A percentile compares a stretch with the other conserved stretches of the same genome.
Conservation (phyloP, 768 basidiomycete species). For the Podaxis pistillaris region DNA sequence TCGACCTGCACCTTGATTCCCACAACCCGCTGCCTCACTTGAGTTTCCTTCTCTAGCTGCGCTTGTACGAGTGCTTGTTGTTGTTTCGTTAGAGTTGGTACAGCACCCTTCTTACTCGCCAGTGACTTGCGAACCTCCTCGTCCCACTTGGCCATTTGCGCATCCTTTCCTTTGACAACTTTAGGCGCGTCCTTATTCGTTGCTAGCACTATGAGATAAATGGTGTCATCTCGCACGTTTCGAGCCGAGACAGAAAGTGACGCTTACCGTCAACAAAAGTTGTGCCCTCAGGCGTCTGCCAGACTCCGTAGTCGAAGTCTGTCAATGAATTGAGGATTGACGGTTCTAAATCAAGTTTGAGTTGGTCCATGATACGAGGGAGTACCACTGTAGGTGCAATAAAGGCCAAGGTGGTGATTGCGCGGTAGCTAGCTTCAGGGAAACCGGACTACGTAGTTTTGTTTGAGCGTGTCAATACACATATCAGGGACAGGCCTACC, state of each 20-base stretch:
- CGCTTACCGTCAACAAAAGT: slow-evolving; percentile 74
- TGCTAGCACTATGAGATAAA: slow-evolving; percentile 52
- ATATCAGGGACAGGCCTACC: slow-evolving; percentile 29
- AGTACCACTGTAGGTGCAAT: slow-evolving; percentile 70
- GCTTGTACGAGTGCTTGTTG: slow-evolving; percentile 81
- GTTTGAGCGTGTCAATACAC: background rate
- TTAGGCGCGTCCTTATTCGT: slow-evolving; percentile 51
- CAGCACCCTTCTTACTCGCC: slow-evolving; percentile 71
- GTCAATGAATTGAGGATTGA: slow-evolving; percentile 59
- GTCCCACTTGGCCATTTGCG: slow-evolving; percentile 94
- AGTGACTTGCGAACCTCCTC: slow-evolving; percentile 86
- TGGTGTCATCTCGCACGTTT: background rate
- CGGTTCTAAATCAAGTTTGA: slow-evolving; percentile 64
- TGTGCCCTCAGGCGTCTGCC: slow-evolving; percentile 82
- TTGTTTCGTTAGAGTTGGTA: slow-evolving; percentile 67
- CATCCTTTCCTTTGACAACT: slow-evolving; percentile 77
- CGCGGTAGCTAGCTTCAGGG: slow-evolving; percentile 67
- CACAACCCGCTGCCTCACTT: slow-evolving; percentile 59
- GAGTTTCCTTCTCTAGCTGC: slow-evolving; percentile 79
- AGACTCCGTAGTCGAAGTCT: slow-evolving; percentile 76
- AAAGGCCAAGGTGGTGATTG: slow-evolving; percentile 76
- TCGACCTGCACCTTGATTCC: slow-evolving; percentile 51
- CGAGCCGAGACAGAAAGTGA: background rate
- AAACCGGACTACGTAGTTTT: slow-evolving; percentile 39
- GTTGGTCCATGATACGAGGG: slow-evolving; percentile 66